Percentiles rank a stretch among this genome's conserved stretches.
These are phyloP conservation scores for Candida anglica DNA, from an alignment of 805 yeast species.

Conservation along the genomic window DNA sequence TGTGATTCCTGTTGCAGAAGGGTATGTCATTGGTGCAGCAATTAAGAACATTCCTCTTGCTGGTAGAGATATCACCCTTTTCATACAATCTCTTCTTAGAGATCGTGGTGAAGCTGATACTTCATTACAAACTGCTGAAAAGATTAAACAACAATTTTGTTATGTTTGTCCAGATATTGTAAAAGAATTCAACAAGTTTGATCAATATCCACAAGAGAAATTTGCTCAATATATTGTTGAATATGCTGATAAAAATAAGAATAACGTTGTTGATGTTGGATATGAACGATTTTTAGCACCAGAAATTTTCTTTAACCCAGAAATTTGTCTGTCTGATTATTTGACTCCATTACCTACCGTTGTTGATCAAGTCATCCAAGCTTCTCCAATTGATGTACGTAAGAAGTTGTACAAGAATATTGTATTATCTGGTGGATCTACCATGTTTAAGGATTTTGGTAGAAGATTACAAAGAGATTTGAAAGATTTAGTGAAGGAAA, in stretches of 20 bases:
- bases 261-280: constrained; percentile 75
- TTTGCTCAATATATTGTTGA: constrained; percentile 92
- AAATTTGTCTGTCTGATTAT: constrained; percentile 92
- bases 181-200: constrained; percentile 91
- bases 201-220: constrained; percentile 81
- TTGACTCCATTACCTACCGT: constrained; percentile 94
- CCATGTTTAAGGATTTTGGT: constrained; percentile 98
- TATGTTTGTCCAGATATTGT: constrained; percentile 98
- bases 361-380: constrained; percentile 91
- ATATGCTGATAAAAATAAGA: constrained; percentile 60
- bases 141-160: constrained; percentile 94
- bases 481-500: constrained; percentile 78
- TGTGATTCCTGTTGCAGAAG: constrained; percentile 98
- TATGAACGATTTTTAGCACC: constrained; percentile 98
- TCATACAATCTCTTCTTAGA: constrained; percentile 88
- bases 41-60: constrained; percentile 98
- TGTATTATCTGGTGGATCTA: constrained; percentile 95
- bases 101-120: constrained; percentile 97
- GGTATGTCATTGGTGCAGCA: constrained; percentile 96
- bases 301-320: constrained; percentile 98
- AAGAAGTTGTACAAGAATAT: constrained; percentile 93
- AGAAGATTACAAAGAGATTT: constrained; percentile 95
- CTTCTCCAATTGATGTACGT: constrained; percentile 96
- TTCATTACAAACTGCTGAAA: constrained; percentile 91
- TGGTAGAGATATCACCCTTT: constrained; percentile 94